A percentile compares a stretch with the other conserved stretches of the same genome.
phyloP scores from a whole-genome alignment of 371 early-diverging fungal genomes.

The Apophysomyces elegans region DNA sequence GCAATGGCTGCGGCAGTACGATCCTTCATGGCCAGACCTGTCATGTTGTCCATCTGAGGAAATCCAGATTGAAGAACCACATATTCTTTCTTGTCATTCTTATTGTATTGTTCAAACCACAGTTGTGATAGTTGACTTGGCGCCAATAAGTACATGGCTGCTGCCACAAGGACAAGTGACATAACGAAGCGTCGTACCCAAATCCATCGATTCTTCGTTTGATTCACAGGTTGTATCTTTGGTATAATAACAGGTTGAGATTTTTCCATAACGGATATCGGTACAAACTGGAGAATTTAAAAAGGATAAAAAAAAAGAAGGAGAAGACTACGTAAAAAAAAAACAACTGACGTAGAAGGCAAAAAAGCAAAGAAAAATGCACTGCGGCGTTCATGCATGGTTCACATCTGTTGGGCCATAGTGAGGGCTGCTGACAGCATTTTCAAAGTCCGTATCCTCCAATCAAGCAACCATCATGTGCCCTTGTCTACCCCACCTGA shows the following conservation, averaged over 20 bases:
- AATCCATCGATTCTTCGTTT: conserved; percentile 24
- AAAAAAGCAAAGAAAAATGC: no score
- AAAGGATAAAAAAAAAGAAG: background rate
- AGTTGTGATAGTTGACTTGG: conserved; percentile 20
- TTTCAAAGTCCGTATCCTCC: no score
- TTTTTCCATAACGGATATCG: background rate
- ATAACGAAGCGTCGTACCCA: conserved; percentile 37
- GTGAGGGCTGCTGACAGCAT: no score
- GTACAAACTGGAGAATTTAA: background rate
- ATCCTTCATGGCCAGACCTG: conserved; percentile 21
- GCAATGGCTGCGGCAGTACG: conserved; percentile 34
- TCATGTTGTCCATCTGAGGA: conserved; percentile 30
- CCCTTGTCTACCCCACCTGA: no score
- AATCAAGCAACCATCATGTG: no score
- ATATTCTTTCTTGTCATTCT: conserved; percentile 17
- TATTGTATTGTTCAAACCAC: conserved; percentile 7
- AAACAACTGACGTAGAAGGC: no score
- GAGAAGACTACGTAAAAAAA: background rate
- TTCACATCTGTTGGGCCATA: no score
- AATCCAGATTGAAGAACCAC: conserved; percentile 44
- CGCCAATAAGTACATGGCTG: conserved; percentile 18
- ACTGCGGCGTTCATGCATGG: no score
- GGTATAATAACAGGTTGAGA: background rate
- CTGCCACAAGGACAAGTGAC: conserved; percentile 21
- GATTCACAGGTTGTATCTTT: background rate